These are phyloP conservation scores for Stachybotrys elegans DNA, from an alignment of 2,329 filamentous ascomycete species.

Conservation along the genomic window DNA sequence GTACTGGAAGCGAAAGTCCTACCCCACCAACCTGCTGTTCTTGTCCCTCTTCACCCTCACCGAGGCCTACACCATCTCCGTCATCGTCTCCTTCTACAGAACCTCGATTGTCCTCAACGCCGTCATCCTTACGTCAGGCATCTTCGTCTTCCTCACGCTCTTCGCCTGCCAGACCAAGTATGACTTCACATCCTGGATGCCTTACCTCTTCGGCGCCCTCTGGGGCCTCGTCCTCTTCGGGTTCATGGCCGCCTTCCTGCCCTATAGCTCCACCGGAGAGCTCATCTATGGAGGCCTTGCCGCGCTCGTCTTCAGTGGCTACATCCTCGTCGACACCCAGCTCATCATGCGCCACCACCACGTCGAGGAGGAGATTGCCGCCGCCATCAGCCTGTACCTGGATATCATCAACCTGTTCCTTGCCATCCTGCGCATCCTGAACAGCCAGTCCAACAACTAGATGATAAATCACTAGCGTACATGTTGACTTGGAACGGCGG, in stretches of 20 bases:
- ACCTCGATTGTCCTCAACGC: constrained; percentile 82
- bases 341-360: constrained; percentile 93
- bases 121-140: constrained; percentile 78
- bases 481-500: not conserved
- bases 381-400: constrained; percentile 89
- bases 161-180: constrained; percentile 98
- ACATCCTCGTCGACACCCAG: constrained; percentile 96
- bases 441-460: constrained; percentile 93
- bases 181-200: constrained; percentile 96
- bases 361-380: constrained; percentile 96
- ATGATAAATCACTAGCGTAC: not conserved
- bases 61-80: constrained; percentile 89
- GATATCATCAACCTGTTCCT: constrained; percentile 98
- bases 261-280: constrained; percentile 73
- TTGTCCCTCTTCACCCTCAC: constrained; percentile 82
- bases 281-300: constrained; percentile 77
- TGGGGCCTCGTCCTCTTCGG: constrained; percentile 91
- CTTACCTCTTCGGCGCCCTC: constrained; percentile 84
- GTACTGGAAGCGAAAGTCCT: constrained; percentile 93
- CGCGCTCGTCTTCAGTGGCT: constrained; percentile 86
- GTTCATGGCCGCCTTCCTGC: constrained; percentile 89
- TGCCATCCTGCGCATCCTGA: constrained; percentile 89
- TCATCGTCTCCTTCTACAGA: constrained; percentile 88
- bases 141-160: constrained; percentile 72
- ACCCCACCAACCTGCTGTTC: constrained; percentile 92